These are phyloP conservation scores for Eucalyptus fibrosa DNA, from an alignment of 345 rosid genomes.

Conservation along the genomic window DNA sequence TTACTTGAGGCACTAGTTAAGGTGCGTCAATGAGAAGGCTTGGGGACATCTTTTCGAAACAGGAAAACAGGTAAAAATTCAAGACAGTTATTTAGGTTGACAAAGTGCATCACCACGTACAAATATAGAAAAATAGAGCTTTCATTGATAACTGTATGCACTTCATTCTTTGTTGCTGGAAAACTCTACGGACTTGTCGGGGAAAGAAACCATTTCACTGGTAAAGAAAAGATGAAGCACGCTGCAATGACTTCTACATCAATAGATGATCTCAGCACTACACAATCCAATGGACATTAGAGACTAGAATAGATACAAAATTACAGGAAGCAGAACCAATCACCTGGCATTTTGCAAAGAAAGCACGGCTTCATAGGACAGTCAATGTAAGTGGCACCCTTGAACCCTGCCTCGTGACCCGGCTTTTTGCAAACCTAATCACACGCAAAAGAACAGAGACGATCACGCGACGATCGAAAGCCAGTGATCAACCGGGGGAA, in stretches of 20 bases:
- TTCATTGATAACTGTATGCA: neutral
- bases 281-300: neutral
- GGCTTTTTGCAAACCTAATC: constrained; percentile 76
- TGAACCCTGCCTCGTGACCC: constrained; percentile 96
- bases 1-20: neutral
- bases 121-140: neutral
- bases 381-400: constrained; percentile 86
- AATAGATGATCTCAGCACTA: neutral
- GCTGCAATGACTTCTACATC: neutral
- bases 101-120: neutral
- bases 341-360: constrained; percentile 96
- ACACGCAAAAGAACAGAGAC: neutral
- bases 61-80: neutral
- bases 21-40: neutral
- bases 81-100: neutral
- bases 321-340: neutral
- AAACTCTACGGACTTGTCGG: neutral
- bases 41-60: neutral
- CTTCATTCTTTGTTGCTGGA: neutral
- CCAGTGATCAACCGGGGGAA: neutral
- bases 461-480: neutral
- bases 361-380: constrained; percentile 98
- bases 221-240: neutral
- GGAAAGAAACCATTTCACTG: neutral
- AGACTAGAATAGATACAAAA: neutral